Evolutionary conservation across 164 flowering plant genomes (phyloP), one percentile per base, ranked within the genome.

Genomic region (Nymphaea colorata): DNA sequence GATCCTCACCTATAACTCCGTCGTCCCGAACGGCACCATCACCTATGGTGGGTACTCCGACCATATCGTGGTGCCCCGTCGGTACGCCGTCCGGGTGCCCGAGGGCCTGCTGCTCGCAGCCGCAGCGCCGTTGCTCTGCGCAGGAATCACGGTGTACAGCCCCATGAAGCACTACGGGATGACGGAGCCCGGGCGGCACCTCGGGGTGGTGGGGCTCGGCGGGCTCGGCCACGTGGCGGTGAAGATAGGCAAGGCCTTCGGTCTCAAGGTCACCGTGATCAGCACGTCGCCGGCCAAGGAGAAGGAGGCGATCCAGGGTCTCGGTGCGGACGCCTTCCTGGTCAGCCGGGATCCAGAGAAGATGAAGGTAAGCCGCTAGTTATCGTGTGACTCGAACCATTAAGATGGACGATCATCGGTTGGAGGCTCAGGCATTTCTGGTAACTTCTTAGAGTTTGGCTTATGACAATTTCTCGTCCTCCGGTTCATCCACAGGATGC

Each of bases 231-330:
- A 71, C 17, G 65, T 71, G 14, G 73, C 73, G 14, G 73, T 71
- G 8, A 71, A 66, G 73, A 59, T 71, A 16, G 73, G 65, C 51
- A 71, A 74, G 62, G 73, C 74, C 2, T 71, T 69, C n/a, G 78
- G 78, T 25, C 69, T 63, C 15, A 77, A 68, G 16, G 82, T 83
- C 0, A 79, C 86, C 0, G 81, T 79, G 7, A 73, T 81, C 5
- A 81, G 84, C 51, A 79, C 81, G 16, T 81, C 82, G 0, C 72
- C 79, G 0, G 64, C 53, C 36, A 83, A 83, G 73, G 70, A 77
- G 71, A 18, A 65, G 60, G 86, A 79, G 51, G 84, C 84, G 7
- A 14, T 77, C 3, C 66, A 77, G 36, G 61, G 41, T 47, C 80
- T 79, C 17, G 69, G 73, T 11, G 73, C 73, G 15, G 73, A 71